Evolutionary conservation across 2,329 filamentous ascomycete species (phyloP).

Genomic region (Talaromyces rugulosus): DNA sequence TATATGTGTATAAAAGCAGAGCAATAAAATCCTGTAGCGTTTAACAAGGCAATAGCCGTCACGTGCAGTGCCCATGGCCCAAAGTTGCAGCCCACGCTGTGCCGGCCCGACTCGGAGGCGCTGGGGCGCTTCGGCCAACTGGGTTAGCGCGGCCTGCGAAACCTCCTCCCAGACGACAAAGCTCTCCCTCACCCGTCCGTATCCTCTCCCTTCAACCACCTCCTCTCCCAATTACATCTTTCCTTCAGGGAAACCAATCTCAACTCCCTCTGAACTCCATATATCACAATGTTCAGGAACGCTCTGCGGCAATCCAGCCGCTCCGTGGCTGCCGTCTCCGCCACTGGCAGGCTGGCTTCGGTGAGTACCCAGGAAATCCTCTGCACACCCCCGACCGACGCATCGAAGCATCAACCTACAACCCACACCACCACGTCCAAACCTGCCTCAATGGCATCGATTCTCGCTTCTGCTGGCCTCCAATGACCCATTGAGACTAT

Average conservation of each 20-base stretch:
- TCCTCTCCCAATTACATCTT: constrained; percentile 37
- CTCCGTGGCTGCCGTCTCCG: constrained; percentile 90
- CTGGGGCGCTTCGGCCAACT: constrained; percentile 33
- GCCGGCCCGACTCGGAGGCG: constrained; percentile 32
- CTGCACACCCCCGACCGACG: constrained; percentile 42
- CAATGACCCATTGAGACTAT: constrained; percentile 19
- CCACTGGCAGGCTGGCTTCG: constrained; percentile 82
- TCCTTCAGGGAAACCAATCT: constrained; percentile 40
- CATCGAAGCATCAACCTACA: constrained; percentile 17
- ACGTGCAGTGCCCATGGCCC: neutral
- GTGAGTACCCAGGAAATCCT: constrained; percentile 61
- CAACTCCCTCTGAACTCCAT: constrained; percentile 36
- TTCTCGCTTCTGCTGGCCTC: constrained; percentile 12
- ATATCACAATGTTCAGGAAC: constrained; percentile 87
- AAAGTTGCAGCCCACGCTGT: neutral
- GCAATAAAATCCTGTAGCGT: neutral
- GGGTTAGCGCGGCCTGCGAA: constrained; percentile 37
- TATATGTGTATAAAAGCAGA: neutral
- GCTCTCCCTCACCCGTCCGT: constrained; percentile 31
- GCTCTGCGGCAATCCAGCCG: constrained; percentile 95
- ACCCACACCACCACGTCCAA: constrained; percentile 12
- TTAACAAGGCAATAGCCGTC: neutral
- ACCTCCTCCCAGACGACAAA: constrained; percentile 39
- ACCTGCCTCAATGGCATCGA: constrained; percentile 19
- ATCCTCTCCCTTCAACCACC: constrained; percentile 36